These are phyloP conservation scores for Rutstroemia sp. DNA, from an alignment of 2,329 filamentous ascomycete species.

Conservation along the genomic window DNA sequence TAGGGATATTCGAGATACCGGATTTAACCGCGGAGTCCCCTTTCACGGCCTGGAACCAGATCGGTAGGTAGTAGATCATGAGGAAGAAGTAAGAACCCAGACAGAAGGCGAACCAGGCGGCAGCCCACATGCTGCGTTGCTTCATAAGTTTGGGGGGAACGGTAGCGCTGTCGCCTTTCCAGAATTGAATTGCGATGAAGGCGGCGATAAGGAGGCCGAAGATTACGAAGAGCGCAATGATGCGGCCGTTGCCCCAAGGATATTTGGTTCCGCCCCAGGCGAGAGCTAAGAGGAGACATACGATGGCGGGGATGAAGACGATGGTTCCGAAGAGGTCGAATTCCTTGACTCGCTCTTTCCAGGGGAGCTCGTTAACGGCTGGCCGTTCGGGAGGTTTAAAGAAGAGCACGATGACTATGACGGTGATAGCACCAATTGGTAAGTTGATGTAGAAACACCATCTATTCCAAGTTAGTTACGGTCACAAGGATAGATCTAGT, in stretches of 20 bases:
- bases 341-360: constrained; percentile 26
- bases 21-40: constrained; percentile 37
- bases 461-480: constrained; percentile 11
- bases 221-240: constrained; percentile 32
- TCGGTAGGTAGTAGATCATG: constrained; percentile 39
- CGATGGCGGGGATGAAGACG: constrained; percentile 31
- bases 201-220: constrained; percentile 25
- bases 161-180: constrained; percentile 34
- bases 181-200: constrained; percentile 32
- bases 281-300: constrained; percentile 34
- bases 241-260: constrained; percentile 29
- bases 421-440: constrained; percentile 31
- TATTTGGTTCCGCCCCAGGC: constrained; percentile 34
- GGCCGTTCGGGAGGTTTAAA: constrained; percentile 31
- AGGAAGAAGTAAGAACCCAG: constrained; percentile 32
- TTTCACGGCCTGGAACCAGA: constrained; percentile 42
- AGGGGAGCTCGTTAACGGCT: constrained; percentile 32
- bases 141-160: constrained; percentile 34
- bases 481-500: no score
- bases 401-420: constrained; percentile 33
- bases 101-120: constrained; percentile 30
- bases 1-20: constrained; percentile 35
- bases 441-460: constrained; percentile 24
- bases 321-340: constrained; percentile 32
- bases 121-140: constrained; percentile 31